Conservation (phyloP, 306 rosid species). For the Medicago arabica region DNA sequence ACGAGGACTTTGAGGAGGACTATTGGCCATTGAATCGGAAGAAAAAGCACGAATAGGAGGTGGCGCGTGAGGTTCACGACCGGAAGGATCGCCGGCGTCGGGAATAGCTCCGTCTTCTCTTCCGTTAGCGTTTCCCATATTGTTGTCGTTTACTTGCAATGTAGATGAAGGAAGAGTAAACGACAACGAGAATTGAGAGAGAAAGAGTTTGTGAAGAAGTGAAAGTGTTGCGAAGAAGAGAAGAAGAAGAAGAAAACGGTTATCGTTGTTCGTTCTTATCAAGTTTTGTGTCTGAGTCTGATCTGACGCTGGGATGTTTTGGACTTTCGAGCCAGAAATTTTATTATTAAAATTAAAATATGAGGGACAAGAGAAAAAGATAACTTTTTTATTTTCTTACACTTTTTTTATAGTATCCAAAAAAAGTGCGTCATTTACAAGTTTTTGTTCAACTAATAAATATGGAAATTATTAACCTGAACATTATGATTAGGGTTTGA, state of each 20-base stretch:
- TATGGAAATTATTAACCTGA: too few relatives aligned
- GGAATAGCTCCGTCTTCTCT: conserved; percentile 58
- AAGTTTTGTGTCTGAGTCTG: conserved; percentile 43
- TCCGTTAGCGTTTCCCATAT: conserved; percentile 76
- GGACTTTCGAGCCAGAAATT: conserved; percentile 40
- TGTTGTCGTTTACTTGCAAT: conserved; percentile 44
- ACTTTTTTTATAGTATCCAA: too few relatives aligned
- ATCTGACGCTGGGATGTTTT: conserved; percentile 44
- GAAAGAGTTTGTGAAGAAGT: neutral
- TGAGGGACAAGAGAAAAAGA: neutral
- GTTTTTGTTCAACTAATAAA: too few relatives aligned
- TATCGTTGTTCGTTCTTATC: conserved; percentile 39
- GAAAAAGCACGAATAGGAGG: conserved; percentile 53
- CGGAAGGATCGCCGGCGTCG: conserved; percentile 30
- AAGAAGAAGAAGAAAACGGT: conserved; percentile 34
- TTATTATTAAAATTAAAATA: neutral
- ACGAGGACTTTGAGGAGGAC: conserved; percentile 79
- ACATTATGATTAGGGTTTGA: too few relatives aligned
- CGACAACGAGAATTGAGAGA: conserved; percentile 10
- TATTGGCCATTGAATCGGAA: conserved; percentile 70
- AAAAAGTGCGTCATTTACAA: too few relatives aligned
- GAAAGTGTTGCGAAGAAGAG: conserved; percentile 22
- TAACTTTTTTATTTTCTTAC: neutral
- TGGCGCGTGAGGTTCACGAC: conserved; percentile 51
- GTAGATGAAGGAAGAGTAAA: conserved; percentile 21